Conservation (phyloP, 116 monocot genomes). For the Thalassia testudinum region DNA sequence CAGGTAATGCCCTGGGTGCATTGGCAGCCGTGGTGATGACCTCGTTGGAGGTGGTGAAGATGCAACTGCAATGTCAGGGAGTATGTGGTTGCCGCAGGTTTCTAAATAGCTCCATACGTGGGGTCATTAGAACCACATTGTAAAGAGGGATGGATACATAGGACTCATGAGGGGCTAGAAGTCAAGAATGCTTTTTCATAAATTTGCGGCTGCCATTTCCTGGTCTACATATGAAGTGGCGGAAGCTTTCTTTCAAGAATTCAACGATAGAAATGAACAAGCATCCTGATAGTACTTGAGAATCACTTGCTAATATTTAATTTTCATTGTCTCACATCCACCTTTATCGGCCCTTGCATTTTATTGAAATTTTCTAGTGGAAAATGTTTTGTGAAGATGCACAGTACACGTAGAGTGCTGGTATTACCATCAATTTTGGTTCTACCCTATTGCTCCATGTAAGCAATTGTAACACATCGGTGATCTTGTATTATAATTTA, state of each 20-base stretch:
- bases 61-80: conserved; percentile 91
- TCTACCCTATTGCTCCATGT: too few relatives aligned
- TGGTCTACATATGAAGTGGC: conserved; percentile 89
- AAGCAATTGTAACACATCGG: too few relatives aligned
- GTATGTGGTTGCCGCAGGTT: conserved; percentile 29
- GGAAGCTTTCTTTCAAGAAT: conserved; percentile 57
- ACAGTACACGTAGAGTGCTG: too few relatives aligned
- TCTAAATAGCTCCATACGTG: conserved; percentile 47
- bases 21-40: conserved; percentile 73
- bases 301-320: too few relatives aligned
- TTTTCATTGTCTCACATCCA: too few relatives aligned
- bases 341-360: too few relatives aligned
- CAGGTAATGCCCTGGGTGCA: conserved; percentile 73
- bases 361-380: too few relatives aligned
- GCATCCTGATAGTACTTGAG: too few relatives aligned
- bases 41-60: conserved; percentile 33
- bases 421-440: too few relatives aligned
- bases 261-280: conserved; percentile 6
- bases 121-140: conserved; percentile 37
- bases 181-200: conserved; percentile 90
- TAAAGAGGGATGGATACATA: conserved; percentile 55
- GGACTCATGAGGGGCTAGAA: conserved; percentile 86
- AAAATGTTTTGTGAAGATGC: too few relatives aligned
- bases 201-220: conserved; percentile 93
- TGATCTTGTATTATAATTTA: too few relatives aligned